phyloP scores from a whole-genome alignment of 805 yeast genomes.

The Diddensiella transvaalensis region DNA sequence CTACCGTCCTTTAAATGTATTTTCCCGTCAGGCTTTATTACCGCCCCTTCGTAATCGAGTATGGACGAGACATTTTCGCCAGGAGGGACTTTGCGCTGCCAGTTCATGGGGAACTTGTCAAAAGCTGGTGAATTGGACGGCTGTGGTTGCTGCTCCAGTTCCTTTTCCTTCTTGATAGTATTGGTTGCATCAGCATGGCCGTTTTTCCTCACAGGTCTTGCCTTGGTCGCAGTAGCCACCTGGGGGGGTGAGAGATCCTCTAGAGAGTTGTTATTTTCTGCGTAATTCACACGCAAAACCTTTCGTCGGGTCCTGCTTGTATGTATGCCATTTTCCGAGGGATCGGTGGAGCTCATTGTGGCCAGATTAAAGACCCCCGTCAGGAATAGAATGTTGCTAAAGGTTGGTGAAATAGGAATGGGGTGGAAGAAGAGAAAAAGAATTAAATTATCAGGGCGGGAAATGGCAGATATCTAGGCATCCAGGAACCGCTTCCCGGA shows the following conservation, averaged over 20 bases:
- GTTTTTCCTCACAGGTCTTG: conserved; percentile 10
- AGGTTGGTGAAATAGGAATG: no score
- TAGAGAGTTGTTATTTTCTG: conserved; percentile 24
- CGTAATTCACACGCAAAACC: conserved; percentile 26
- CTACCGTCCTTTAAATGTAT: conserved; percentile 30
- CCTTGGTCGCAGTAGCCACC: conserved; percentile 2
- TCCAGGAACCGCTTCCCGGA: no score
- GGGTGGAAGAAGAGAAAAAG: no score
- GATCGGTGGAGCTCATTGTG: conserved; percentile 2
- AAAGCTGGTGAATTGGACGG: conserved; percentile 3
- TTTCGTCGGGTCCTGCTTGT: conserved; percentile 16
- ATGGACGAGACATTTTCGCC: conserved; percentile 28
- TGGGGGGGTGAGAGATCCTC: conserved; percentile 11
- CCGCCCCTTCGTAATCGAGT: conserved; percentile 40
- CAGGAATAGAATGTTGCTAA: no score
- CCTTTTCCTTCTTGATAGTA: conserved; percentile 3
- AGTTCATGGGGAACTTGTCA: conserved; percentile 25
- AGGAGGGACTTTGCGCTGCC: conserved; percentile 30
- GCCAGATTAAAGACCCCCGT: no score
- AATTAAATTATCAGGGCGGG: not conserved
- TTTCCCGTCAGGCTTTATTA: conserved; percentile 31
- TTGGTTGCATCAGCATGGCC: not conserved
- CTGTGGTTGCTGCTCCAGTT: not conserved
- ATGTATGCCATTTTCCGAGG: not conserved
- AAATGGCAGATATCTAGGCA: not conserved